phyloP scores from a whole-genome alignment of 305 asterid genomes.

The Fraxinus floribunda region DNA sequence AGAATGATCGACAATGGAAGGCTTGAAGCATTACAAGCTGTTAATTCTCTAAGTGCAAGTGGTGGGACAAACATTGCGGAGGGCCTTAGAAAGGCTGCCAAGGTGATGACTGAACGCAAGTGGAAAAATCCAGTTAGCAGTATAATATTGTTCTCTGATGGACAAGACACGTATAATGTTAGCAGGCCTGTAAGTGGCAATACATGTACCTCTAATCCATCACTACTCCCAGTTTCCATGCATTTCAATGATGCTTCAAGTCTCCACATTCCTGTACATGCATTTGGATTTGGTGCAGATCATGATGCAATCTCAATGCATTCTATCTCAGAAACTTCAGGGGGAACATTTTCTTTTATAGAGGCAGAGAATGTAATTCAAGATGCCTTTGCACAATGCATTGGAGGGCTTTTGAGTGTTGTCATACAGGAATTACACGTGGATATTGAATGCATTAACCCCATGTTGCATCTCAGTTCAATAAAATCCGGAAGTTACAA shows the following conservation, averaged over 20 bases:
- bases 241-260: conserved; percentile 33
- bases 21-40: conserved; percentile 74
- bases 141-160: conserved; percentile 83
- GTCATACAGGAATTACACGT: conserved; percentile 65
- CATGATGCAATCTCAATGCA: conserved; percentile 87
- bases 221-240: conserved; percentile 63
- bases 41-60: conserved; percentile 64
- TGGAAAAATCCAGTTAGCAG: conserved; percentile 65
- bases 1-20: conserved; percentile 65
- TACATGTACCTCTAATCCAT: conserved; percentile 21
- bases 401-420: conserved; percentile 81
- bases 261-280: conserved; percentile 62
- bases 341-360: conserved; percentile 95
- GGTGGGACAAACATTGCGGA: conserved; percentile 89
- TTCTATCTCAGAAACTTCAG: conserved; percentile 67
- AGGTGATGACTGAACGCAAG: conserved; percentile 69
- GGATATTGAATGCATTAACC: conserved; percentile 59
- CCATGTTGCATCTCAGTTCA: conserved; percentile 39
- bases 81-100: conserved; percentile 70
- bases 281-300: conserved; percentile 89
- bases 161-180: conserved; percentile 72
- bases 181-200: conserved; percentile 26
- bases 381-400: conserved; percentile 97
- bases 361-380: conserved; percentile 80
- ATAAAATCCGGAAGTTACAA: conserved; percentile 81